phyloP scores from a whole-genome alignment of 169 alveolate genomes.

The Eimeria praecox region DNA sequence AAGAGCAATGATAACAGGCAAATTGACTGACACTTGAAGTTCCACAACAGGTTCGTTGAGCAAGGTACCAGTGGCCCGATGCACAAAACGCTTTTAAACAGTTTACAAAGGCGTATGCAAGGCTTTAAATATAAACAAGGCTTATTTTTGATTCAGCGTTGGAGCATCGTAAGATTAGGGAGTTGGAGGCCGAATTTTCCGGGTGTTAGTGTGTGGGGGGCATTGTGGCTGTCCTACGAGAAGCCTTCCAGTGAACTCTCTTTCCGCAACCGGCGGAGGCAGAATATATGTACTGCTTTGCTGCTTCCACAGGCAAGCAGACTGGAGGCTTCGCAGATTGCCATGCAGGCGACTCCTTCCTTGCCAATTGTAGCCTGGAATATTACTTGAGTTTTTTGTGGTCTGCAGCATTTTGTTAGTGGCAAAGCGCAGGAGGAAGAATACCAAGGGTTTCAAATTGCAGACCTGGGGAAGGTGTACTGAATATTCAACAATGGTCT shows the following conservation, averaged over 20 bases:
- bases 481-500: not conserved
- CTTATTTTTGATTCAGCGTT: too few species aligned
- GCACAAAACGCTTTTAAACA: too few species aligned
- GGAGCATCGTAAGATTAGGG: too few species aligned
- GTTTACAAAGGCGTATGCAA: too few species aligned
- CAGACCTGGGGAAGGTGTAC: not conserved
- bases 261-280: conserved; percentile 48
- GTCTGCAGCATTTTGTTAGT: not conserved
- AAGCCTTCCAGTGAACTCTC: conserved; percentile 24
- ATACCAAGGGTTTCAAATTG: not conserved
- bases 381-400: conserved; percentile 47
- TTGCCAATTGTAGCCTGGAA: conserved; percentile 41
- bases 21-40: not conserved
- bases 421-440: not conserved
- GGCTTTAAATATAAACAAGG: too few species aligned
- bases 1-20: not conserved
- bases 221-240: not conserved
- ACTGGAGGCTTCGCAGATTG: conserved; percentile 44
- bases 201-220: too few species aligned
- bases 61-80: too few species aligned
- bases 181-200: too few species aligned
- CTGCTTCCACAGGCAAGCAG: conserved; percentile 67
- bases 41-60: too few species aligned
- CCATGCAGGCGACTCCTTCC: conserved; percentile 61
- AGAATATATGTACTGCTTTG: conserved; percentile 55